Evolutionary conservation across 768 basidiomycete species (phyloP), one percentile per base, ranked within the genome.

Genomic region (Russula virescens): DNA sequence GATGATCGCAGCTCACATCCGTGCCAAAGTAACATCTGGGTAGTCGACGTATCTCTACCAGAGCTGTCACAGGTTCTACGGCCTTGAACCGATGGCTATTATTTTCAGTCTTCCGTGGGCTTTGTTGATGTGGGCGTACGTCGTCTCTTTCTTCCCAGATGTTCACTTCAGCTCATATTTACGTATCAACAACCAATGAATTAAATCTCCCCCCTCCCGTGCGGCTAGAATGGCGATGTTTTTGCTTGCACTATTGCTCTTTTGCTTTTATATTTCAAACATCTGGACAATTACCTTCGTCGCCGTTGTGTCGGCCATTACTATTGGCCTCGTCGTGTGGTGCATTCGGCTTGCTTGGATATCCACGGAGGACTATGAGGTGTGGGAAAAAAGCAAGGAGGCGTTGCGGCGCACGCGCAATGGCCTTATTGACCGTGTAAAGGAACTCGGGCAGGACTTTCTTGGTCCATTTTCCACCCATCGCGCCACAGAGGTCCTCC

Each of bases 101-200:
- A n/a, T 55, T 26, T 49, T 54, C 54, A 61, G 63, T 16, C 63
- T 64, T 19, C 63, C 63, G 0, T 64, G 54, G 52, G 63, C 60
- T 13, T 25, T 61, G 16, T 40, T 64, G 7, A 62, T 64, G 40
- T 64, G 63, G 63, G 46, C 63, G 63, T 64, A 55, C 8, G 63
- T 63, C 43, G 1, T 38, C 21, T 47, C 11, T 35, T 18, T 11
- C 19, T 10, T 14, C 28, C 10, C 5, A 9, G 5, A 35, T 13
- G 16, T 11, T 49, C n/a, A 25, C 10, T 21, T 14, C 23, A 19
- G 16, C 25, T 57, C 40, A 51, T 16, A 2, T 46, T 21, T 26
- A 45, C 43, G 21, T 14, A 35, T 31, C 31, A n/a, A n/a, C 31
- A 31, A 31, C 31, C 31, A 31, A 31, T 31, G 5, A 31, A 31